Percentiles rank a stretch among this genome's conserved stretches.
phyloP scores from a whole-genome alignment of 208 protist genomes.

The Trypanosoma congolense region DNA sequence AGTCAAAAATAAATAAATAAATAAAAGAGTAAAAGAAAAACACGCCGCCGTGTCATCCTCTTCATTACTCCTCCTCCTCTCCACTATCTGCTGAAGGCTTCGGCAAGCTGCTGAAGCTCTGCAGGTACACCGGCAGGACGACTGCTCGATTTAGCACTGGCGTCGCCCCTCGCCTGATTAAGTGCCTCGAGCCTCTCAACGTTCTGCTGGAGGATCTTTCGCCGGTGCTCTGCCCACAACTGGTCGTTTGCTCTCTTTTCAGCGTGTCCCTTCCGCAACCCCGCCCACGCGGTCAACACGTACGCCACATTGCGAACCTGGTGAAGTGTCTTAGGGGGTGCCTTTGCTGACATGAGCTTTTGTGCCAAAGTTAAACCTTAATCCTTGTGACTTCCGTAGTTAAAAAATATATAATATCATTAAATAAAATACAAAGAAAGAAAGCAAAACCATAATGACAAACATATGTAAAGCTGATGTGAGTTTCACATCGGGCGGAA shows the following conservation, averaged over 20 bases:
- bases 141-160: neutral
- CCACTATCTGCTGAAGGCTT: neutral
- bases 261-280: constrained; percentile 69
- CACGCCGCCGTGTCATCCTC: no score
- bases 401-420: constrained; percentile 5
- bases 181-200: constrained; percentile 45
- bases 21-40: no score
- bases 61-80: no score
- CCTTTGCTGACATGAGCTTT: constrained; percentile 52
- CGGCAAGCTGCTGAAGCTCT: neutral
- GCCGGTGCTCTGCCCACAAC: constrained; percentile 68
- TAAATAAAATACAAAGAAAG: neutral
- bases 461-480: no score
- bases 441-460: no score
- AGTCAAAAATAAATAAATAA: no score
- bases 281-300: constrained; percentile 72
- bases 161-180: neutral
- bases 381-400: no score
- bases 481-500: no score
- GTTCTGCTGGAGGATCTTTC: constrained; percentile 56
- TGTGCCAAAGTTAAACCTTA: constrained; percentile 20
- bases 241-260: constrained; percentile 81
- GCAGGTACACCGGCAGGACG: neutral
- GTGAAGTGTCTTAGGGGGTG: constrained; percentile 78
- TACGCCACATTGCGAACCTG: constrained; percentile 86